Evolutionary conservation across 225 moss, liverwort and hornwort genomes (phyloP).

Genomic region (Polytrichum formosum): DNA sequence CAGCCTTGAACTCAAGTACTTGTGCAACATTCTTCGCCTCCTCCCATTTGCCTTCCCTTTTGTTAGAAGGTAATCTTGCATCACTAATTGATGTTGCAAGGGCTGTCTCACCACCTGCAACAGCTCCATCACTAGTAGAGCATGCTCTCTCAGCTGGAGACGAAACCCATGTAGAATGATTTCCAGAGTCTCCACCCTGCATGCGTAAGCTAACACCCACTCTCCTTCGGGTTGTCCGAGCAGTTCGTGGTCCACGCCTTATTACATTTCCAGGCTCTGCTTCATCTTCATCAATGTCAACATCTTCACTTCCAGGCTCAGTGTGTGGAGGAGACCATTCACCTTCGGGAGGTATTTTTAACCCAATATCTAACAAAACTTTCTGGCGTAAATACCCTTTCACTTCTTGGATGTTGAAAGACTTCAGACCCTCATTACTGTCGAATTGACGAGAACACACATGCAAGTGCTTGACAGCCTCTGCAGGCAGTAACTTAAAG

Average conservation of each 20-base stretch:
- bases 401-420: slow-evolving; percentile 65
- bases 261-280: slow-evolving; percentile 61
- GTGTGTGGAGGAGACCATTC: slow-evolving; percentile 28
- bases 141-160: slow-evolving; percentile 47
- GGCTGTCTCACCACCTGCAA: slow-evolving; percentile 32
- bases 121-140: slow-evolving; percentile 48
- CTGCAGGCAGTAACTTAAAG: slow-evolving; percentile 29
- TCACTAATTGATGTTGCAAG: slow-evolving; percentile 42
- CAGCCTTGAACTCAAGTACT: slow-evolving; percentile 56
- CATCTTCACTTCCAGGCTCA: slow-evolving; percentile 76
- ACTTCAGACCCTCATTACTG: slow-evolving; percentile 62
- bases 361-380: slow-evolving; percentile 40
- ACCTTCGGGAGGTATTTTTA: slow-evolving; percentile 32
- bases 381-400: slow-evolving; percentile 77
- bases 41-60: slow-evolving; percentile 35
- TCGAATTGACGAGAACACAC: slow-evolving; percentile 81
- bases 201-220: slow-evolving; percentile 49
- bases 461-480: slow-evolving; percentile 36
- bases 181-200: slow-evolving; percentile 42
- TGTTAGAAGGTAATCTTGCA: slow-evolving; percentile 36
- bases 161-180: slow-evolving; percentile 50
- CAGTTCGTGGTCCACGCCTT: slow-evolving; percentile 75
- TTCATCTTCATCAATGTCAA: slow-evolving; percentile 76
- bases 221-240: slow-evolving; percentile 66
- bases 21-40: slow-evolving; percentile 35